Conservation (phyloP, 495 filamentous ascomycete genomes). For the Aspergillus incahuasiensis region DNA sequence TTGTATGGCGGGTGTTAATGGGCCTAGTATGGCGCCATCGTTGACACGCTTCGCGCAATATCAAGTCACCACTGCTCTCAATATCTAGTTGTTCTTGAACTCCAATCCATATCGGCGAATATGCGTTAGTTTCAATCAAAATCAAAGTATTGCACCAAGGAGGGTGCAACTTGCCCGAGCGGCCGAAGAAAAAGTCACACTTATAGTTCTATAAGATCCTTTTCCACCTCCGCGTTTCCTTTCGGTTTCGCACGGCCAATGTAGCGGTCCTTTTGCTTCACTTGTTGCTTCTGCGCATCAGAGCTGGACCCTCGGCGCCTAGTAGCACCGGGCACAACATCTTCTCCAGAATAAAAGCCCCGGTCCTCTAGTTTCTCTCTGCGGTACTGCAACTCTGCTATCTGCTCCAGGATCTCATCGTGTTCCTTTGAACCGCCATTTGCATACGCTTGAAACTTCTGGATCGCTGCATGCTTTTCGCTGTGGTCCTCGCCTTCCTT, state of each 20-base stretch:
- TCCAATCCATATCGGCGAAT: no score
- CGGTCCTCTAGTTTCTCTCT: neutral
- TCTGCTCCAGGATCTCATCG: slow-evolving; percentile 17
- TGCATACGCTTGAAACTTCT: slow-evolving; percentile 21
- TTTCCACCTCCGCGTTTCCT: neutral
- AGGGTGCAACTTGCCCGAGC: no score
- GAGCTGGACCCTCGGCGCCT: neutral
- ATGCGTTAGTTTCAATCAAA: no score
- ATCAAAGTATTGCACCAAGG: no score
- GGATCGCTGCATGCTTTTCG: neutral
- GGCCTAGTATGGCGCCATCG: no score
- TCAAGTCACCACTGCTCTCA: no score
- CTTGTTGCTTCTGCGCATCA: slow-evolving; percentile 4
- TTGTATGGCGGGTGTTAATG: no score
- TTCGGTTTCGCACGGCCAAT: neutral
- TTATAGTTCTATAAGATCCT: no score
- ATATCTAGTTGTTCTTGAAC: no score
- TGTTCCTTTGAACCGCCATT: slow-evolving; percentile 23
- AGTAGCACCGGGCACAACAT: neutral
- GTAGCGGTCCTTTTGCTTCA: neutral
- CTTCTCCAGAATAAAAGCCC: neutral
- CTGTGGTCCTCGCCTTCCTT: neutral
- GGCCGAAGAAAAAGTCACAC: no score
- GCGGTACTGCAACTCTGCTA: neutral
- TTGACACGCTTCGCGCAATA: no score